A percentile compares a stretch with the other conserved stretches of the same genome.
Evolutionary conservation across 495 filamentous ascomycete species (phyloP).

Genomic region (Podospora appendiculata): DNA sequence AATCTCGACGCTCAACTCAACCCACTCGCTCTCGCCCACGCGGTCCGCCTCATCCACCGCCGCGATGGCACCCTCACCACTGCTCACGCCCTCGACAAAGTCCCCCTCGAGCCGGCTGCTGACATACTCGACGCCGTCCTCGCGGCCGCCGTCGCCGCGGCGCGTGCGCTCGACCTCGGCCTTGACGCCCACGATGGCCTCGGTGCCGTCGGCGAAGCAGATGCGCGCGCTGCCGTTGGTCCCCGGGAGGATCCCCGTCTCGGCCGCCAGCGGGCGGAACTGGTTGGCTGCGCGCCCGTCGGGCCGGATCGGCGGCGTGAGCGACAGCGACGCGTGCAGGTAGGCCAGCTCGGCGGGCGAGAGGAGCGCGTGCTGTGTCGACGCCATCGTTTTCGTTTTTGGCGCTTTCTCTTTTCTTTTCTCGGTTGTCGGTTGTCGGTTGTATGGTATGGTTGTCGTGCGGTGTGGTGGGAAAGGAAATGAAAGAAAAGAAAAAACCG

Average conservation of each 20-base stretch:
- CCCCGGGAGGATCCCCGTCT: slow-evolving; percentile 79
- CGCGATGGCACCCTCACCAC: no score
- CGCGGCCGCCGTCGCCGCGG: slow-evolving; percentile 25
- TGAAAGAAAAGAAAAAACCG: no score
- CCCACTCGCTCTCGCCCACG: slow-evolving; percentile 53
- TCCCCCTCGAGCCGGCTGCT: slow-evolving; percentile 15
- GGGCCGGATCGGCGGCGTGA: slow-evolving; percentile 75
- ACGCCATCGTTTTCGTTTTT: slow-evolving; percentile 16
- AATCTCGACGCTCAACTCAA: slow-evolving; percentile 79
- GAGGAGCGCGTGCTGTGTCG: slow-evolving; percentile 53
- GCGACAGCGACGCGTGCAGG: slow-evolving; percentile 78
- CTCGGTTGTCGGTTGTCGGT: background rate
- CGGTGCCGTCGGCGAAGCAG: slow-evolving; percentile 89
- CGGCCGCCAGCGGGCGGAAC: slow-evolving; percentile 85
- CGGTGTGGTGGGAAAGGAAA: background rate
- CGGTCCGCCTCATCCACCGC: slow-evolving; percentile 16
- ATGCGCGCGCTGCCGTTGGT: slow-evolving; percentile 89
- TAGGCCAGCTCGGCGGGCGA: slow-evolving; percentile 95
- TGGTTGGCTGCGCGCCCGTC: slow-evolving; percentile 76
- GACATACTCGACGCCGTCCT: no score
- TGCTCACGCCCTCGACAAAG: background rate
- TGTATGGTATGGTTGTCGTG: background rate
- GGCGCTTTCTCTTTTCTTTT: background rate
- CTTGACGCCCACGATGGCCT: slow-evolving; percentile 92
- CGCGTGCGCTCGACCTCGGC: slow-evolving; percentile 75